Evolutionary conservation across 495 filamentous ascomycete genomes (phyloP), one percentile per base, ranked within the genome.

Genomic region (Polyplosphaeria fusca): DNA sequence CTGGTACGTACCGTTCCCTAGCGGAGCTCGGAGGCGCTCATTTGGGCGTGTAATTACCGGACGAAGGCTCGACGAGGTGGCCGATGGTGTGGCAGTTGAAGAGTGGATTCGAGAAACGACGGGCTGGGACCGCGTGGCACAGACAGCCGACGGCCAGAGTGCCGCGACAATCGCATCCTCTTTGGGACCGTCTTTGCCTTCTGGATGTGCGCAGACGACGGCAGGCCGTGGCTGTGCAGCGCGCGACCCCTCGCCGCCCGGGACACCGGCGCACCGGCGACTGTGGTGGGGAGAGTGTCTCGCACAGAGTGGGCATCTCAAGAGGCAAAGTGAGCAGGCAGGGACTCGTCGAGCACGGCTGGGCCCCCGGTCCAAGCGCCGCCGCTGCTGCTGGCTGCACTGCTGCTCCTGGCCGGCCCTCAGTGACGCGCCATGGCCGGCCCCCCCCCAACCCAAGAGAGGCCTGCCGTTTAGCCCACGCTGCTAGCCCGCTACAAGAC

Each of bases 401-500:
- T n/a, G n/a, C n/a, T n/a, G n/a, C n/a, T n/a, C n/a, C n/a, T n/a
- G n/a, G n/a, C n/a, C n/a, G n/a, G n/a, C n/a, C n/a, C n/a, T n/a
- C n/a, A 18, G 39, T 46, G 38, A 55, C 52, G 48, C 60, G 43
- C 54, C 24, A 53, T 43, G 54, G 40, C 60, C 60, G 47, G 50
- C 5, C 41, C 41, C 5, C 39, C 48, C 48, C 61, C 61, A 55
- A 52, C 39, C n/a, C n/a, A n/a, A n/a, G n/a, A n/a, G n/a, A n/a
- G n/a, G 39, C 26, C 61, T 56, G 55, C 51, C 61, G 50, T 47
- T 50, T 48, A 24, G 44, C 35, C 47, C 53, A 53, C 27, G 59
- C 52, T 41, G 59, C 46, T 52, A 58, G 54, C 59, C 54, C 45
- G 61, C 59, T 64, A 64, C 46, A 59, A 64, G 49, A 64, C 47